phyloP scores from a whole-genome alignment of 2,329 filamentous ascomycete species.

The Lizonia empirigonia region DNA sequence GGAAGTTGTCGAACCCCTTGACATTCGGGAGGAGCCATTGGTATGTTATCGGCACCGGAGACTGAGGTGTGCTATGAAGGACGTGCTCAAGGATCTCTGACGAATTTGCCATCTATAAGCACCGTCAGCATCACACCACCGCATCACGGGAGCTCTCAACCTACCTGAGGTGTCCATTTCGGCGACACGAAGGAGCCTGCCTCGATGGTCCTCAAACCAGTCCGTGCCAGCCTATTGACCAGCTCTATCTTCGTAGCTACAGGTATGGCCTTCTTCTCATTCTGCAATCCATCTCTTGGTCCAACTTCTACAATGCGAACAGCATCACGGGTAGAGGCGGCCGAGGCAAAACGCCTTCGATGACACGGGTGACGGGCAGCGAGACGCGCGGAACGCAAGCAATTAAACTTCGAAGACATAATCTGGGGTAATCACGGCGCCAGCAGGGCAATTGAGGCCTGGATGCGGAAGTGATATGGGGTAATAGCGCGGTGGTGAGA shows the following conservation, averaged over 20 bases:
- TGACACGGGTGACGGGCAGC: conserved; percentile 42
- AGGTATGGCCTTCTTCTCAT: conserved; percentile 75
- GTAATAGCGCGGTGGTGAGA: conserved; percentile 16
- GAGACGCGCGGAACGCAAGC: conserved; percentile 42
- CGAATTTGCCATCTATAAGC: conserved; percentile 74
- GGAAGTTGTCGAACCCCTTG: conserved; percentile 71
- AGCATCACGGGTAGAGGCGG: conserved; percentile 48
- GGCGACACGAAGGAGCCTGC: conserved; percentile 82
- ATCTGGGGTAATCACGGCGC: conserved; percentile 10
- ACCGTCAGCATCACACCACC: conserved; percentile 48
- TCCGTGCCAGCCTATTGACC: conserved; percentile 69
- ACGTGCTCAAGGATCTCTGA: conserved; percentile 74
- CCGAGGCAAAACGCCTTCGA: conserved; percentile 39
- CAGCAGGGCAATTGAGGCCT: conserved; percentile 7
- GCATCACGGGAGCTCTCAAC: neutral
- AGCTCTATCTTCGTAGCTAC: conserved; percentile 77
- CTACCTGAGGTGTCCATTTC: conserved; percentile 82
- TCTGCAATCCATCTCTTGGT: conserved; percentile 84
- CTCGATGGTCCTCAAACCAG: conserved; percentile 76
- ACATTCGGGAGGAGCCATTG: conserved; percentile 81
- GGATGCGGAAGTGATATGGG: conserved; percentile 7
- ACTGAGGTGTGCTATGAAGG: conserved; percentile 61
- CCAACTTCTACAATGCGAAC: conserved; percentile 79
- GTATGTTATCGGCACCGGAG: conserved; percentile 67
- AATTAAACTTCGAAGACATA: conserved; percentile 42